Evolutionary conservation across 352 stramenopile species (phyloP).

Genomic region (Phytophthora cryptogea): DNA sequence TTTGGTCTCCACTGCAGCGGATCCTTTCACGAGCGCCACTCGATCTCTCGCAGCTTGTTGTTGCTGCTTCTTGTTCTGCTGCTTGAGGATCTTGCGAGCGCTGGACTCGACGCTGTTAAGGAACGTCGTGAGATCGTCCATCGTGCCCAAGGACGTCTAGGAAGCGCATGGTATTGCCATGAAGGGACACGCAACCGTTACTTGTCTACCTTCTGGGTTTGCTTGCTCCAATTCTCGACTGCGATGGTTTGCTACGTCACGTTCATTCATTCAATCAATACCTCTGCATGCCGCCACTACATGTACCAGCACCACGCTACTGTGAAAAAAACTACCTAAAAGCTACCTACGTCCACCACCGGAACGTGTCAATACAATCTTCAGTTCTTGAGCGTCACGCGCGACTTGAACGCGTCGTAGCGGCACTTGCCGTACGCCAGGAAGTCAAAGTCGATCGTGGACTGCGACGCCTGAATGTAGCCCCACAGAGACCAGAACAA

Average conservation of each 20-base stretch:
- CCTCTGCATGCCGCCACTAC: conserved; percentile 14
- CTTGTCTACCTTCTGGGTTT: not conserved
- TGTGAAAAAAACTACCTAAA: conserved; percentile 23
- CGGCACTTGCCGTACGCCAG: conserved; percentile 80
- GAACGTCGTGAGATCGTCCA: conserved; percentile 84
- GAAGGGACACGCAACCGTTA: conserved; percentile 29
- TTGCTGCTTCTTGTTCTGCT: conserved; percentile 81
- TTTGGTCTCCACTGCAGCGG: conserved; percentile 14
- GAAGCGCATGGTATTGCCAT: conserved; percentile 19
- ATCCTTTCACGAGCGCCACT: conserved; percentile 44
- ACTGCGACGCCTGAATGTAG: conserved; percentile 90
- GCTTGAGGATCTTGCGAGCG: conserved; percentile 79
- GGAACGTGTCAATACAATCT: conserved; percentile 31
- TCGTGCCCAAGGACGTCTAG: conserved; percentile 22
- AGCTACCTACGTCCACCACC: conserved; percentile 46
- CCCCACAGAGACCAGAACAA: conserved; percentile 92
- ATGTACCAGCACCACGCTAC: not conserved
- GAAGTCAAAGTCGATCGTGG: conserved; percentile 94
- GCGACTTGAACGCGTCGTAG: conserved; percentile 72
- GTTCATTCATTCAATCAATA: conserved; percentile 28
- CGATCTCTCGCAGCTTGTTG: conserved; percentile 55
- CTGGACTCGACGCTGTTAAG: conserved; percentile 78
- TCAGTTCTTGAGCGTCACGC: conserved; percentile 49
- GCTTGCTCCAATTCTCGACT: too few species aligned
- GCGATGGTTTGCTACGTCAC: conserved; percentile 12